Conservation (phyloP, 352 stramenopile species). For the Phytopythium sindhum region DNA sequence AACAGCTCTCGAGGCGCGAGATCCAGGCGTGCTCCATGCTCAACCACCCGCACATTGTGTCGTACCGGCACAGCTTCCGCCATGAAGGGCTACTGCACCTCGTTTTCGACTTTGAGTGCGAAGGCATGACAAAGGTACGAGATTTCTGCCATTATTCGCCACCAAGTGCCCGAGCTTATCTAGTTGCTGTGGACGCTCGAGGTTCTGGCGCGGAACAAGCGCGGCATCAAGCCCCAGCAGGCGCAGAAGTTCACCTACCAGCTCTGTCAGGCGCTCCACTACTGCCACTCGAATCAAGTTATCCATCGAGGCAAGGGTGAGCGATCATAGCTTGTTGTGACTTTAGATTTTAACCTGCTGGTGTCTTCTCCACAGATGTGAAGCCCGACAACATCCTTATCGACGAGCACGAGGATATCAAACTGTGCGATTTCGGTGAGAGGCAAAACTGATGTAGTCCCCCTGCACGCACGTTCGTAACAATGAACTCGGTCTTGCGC, state of each 20-base stretch:
- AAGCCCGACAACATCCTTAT: slow-evolving; percentile 85
- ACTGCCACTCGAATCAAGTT: slow-evolving; percentile 73
- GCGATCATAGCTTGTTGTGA: too few species aligned
- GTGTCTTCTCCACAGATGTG: slow-evolving; percentile 40
- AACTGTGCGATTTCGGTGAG: slow-evolving; percentile 75
- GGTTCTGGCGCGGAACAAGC: slow-evolving; percentile 56
- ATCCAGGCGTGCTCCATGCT: slow-evolving; percentile 84
- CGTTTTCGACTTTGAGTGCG: slow-evolving; percentile 75
- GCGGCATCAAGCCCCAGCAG: slow-evolving; percentile 49
- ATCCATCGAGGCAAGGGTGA: slow-evolving; percentile 65
- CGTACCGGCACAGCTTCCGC: slow-evolving; percentile 77
- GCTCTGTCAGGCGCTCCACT: slow-evolving; percentile 71
- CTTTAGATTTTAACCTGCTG: not conserved
- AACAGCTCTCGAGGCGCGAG: slow-evolving; percentile 75
- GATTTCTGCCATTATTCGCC: not conserved
- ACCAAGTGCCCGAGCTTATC: not conserved
- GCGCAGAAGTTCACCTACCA: slow-evolving; percentile 59
- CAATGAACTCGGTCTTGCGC: not conserved
- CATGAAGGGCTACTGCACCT: slow-evolving; percentile 73
- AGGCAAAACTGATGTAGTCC: not conserved
- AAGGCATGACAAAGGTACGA: slow-evolving; percentile 66
- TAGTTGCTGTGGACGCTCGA: slow-evolving; percentile 6
- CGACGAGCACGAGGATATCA: slow-evolving; percentile 65
- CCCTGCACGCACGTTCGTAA: not conserved
- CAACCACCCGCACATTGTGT: slow-evolving; percentile 77